Evolutionary conservation across 2,329 filamentous ascomycete genomes (phyloP), one percentile per base, ranked within the genome.

Genomic region (Sphaerulina musiva): DNA sequence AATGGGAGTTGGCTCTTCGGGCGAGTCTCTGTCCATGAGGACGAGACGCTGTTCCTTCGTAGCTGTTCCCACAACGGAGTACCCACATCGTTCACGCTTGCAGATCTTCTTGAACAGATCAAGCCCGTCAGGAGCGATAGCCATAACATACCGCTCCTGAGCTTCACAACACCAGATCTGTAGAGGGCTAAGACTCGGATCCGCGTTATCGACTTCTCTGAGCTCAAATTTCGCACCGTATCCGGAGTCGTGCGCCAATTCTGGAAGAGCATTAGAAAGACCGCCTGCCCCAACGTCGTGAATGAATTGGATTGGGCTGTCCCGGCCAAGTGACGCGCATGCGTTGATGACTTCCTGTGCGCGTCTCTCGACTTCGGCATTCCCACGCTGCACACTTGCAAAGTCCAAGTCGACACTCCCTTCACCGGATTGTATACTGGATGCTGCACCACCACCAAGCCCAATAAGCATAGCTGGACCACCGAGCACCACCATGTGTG

Each of bases 101-200:
- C 75, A 77, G 63, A 98, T 77, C 73, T 84, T 74, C 60, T 78
- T 80, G 72, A 86, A 86, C 20, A 76, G 75, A 64, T 92, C 90
- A 66, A 97, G 80, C 50, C 84, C 80, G 17, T 93, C 85, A 48
- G 83, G 81, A 57, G 91, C 89, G 58, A 98, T 83, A 7, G 95
- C 84, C 64, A 98, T 76, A 6, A 98, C 93, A 66, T 98, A 98
- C 69, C 93, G 81, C 72, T 98, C 93, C 69, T 98, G 93, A 0
- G 93, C 89, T 70, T 97, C 92, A 64, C 92, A 95, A 72, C 93
- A 96, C 91, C 92, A 97, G 45, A 98, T 95, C 69, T 97, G 89
- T 54, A 98, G 81, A 17, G 93, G 93, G 66, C 89, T 95, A 87
- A 98, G 92, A 68, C 89, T 86, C 60, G 79, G 83, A 71, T 97